phyloP scores from a whole-genome alignment of 148 eudicot genomes.

The Spergularia marina region DNA sequence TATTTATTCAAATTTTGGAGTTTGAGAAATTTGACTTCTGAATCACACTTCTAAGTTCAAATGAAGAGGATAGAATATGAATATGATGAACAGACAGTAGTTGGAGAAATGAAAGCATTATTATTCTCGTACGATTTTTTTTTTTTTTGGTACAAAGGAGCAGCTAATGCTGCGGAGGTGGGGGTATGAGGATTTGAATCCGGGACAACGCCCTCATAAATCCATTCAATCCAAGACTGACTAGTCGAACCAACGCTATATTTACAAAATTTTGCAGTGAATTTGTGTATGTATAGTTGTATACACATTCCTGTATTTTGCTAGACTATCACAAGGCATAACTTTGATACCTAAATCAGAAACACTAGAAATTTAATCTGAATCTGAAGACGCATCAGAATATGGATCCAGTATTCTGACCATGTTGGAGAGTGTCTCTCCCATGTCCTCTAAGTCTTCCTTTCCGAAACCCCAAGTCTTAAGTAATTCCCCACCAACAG shows the following conservation, averaged over 20 bases:
- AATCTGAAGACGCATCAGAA: slow-evolving; percentile 65
- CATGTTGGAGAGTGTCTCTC: slow-evolving; percentile 63
- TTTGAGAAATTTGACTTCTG: too few relatives aligned
- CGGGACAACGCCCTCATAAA: too few relatives aligned
- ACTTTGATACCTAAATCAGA: not conserved
- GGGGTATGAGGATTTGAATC: too few relatives aligned
- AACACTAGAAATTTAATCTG: slow-evolving; percentile 56
- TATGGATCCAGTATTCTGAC: slow-evolving; percentile 47
- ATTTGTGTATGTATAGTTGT: not conserved
- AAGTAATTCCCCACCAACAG: slow-evolving; percentile 55
- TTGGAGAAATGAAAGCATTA: too few relatives aligned
- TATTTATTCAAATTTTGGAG: too few relatives aligned
- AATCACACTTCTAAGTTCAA: too few relatives aligned
- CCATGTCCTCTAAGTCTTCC: slow-evolving; percentile 83
- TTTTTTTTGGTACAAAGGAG: too few relatives aligned
- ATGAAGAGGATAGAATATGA: too few relatives aligned
- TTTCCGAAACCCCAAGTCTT: slow-evolving; percentile 78
- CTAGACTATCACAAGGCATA: not conserved
- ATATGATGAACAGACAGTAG: too few relatives aligned
- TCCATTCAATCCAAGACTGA: too few relatives aligned
- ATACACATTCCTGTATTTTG: not conserved
- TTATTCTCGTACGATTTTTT: too few relatives aligned
- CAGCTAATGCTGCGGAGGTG: too few relatives aligned
- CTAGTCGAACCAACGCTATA: not conserved
- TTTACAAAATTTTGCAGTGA: not conserved